Evolutionary conservation across 805 yeast species (phyloP).

Genomic region (Alloascoidea africana): DNA sequence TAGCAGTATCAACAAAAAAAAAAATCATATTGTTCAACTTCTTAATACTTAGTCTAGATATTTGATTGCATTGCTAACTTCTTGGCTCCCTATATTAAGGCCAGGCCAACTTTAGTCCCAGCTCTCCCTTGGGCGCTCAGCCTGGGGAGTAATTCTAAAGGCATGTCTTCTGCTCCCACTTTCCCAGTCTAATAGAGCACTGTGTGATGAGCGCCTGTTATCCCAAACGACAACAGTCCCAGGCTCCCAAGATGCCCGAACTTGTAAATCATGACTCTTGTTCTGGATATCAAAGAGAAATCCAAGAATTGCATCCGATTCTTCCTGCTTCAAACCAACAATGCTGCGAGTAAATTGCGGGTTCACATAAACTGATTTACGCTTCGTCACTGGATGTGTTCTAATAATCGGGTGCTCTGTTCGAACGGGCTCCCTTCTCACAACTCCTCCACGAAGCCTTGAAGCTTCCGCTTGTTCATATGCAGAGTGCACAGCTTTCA

Average conservation of each 20-base stretch:
- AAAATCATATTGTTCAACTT: no score
- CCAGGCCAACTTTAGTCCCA: no score
- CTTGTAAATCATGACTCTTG: conserved; percentile 43
- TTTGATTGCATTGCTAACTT: no score
- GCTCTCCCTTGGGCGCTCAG: conserved; percentile 49
- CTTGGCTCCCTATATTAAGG: no score
- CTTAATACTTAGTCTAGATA: no score
- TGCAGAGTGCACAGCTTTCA: conserved; percentile 47
- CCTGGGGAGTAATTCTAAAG: conserved; percentile 62
- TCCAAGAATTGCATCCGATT: conserved; percentile 40
- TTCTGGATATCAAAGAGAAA: conserved; percentile 39
- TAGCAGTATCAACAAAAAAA: no score
- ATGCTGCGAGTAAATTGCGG: conserved; percentile 47
- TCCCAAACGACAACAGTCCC: conserved; percentile 66
- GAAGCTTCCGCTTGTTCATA: conserved; percentile 45
- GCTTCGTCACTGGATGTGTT: conserved; percentile 55
- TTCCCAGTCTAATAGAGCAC: conserved; percentile 63
- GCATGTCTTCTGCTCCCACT: conserved; percentile 54
- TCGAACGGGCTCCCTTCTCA: conserved; percentile 48
- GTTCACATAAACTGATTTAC: conserved; percentile 44
- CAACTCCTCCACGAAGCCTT: conserved; percentile 39
- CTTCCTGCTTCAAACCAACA: conserved; percentile 54
- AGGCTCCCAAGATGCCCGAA: conserved; percentile 61
- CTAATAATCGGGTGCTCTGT: conserved; percentile 58
- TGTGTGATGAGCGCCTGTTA: conserved; percentile 53